phyloP scores from a whole-genome alignment of 768 basidiomycete genomes.

The Trametes meyenii region DNA sequence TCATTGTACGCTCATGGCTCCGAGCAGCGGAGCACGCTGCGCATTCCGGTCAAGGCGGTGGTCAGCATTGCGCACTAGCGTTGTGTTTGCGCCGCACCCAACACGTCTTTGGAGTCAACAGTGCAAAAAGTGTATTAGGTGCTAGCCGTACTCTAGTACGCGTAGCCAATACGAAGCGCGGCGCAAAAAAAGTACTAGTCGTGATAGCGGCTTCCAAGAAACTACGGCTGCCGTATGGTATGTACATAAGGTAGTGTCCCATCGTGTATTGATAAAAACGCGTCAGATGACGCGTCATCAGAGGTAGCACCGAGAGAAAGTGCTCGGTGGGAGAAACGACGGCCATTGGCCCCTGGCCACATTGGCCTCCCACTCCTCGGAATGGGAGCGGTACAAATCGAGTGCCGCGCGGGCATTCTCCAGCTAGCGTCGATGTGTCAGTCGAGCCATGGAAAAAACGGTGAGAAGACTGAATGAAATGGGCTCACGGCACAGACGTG shows the following conservation, averaged over 20 bases:
- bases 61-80: not conserved
- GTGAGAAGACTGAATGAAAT: not conserved
- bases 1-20: not conserved
- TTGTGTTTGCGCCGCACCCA: not conserved
- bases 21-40: not conserved
- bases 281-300: conserved; percentile 33
- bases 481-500: conserved; percentile 69
- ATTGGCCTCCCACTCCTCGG: conserved; percentile 66
- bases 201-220: conserved; percentile 7
- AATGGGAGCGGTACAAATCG: conserved; percentile 57
- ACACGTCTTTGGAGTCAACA: too few species aligned
- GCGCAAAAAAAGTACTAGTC: not conserved
- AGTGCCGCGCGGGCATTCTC: conserved; percentile 73
- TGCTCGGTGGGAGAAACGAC: conserved; percentile 71
- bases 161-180: too few species aligned
- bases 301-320: conserved; percentile 79
- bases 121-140: too few species aligned
- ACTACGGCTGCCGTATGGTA: conserved; percentile 4
- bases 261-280: not conserved
- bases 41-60: not conserved
- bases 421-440: conserved; percentile 45
- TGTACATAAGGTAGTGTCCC: not conserved
- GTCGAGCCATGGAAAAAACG: not conserved
- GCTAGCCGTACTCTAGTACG: too few species aligned
- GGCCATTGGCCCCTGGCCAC: conserved; percentile 72